phyloP scores from a whole-genome alignment of 2,329 filamentous ascomycete genomes.

The Fusarium sp. region DNA sequence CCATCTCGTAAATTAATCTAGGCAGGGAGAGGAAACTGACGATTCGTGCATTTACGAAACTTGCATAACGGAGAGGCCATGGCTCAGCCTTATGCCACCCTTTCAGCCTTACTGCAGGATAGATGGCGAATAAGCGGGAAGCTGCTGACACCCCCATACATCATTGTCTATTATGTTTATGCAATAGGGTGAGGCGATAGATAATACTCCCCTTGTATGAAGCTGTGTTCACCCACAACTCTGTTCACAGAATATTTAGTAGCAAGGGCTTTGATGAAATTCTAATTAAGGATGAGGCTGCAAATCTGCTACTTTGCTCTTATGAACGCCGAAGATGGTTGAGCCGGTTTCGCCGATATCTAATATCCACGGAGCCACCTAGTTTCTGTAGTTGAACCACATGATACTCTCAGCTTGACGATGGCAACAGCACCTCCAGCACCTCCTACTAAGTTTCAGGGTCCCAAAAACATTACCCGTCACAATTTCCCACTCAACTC shows the following conservation, averaged over 20 bases:
- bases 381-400: too few relatives aligned
- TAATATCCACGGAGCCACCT: too few relatives aligned
- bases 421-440: too few relatives aligned
- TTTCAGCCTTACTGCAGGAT: not conserved
- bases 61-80: not conserved
- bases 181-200: not conserved
- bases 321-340: not conserved
- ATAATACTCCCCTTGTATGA: not conserved
- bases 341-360: not conserved
- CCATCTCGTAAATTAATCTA: not conserved
- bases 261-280: rapidly evolving
- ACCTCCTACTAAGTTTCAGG: too few relatives aligned
- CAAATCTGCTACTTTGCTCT: not conserved
- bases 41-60: not conserved
- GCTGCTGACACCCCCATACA: not conserved
- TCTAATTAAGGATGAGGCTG: rapidly evolving
- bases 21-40: not conserved
- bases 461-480: not conserved
- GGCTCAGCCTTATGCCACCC: not conserved
- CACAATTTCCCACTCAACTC: not conserved
- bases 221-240: not conserved
- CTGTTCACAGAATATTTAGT: not conserved
- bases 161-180: not conserved
- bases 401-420: too few relatives aligned
- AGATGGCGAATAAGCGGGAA: not conserved